phyloP scores from a whole-genome alignment of 2,329 filamentous ascomycete species.

The Leptographium wingfieldii region DNA sequence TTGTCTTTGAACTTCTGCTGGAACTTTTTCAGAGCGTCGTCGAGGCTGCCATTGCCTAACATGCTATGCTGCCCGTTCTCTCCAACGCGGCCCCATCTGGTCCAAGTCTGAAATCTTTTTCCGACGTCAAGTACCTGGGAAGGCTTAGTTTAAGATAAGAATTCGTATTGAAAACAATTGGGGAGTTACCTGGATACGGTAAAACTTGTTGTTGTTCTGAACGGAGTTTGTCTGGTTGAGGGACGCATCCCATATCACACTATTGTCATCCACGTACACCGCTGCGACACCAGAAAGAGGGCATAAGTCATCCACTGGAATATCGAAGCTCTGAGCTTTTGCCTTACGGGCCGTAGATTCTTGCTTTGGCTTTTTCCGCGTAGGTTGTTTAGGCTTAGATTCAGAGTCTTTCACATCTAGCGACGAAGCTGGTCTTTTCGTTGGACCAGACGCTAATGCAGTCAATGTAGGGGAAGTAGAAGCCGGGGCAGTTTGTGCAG shows the following conservation, averaged over 20 bases:
- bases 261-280: constrained; percentile 55
- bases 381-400: constrained; percentile 6
- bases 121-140: constrained; percentile 27
- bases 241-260: constrained; percentile 64
- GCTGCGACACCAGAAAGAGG: constrained; percentile 20
- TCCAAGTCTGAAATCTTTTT: constrained; percentile 49
- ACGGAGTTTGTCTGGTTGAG: constrained; percentile 65
- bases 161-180: neutral
- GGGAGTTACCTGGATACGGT: constrained; percentile 49
- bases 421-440: constrained; percentile 14
- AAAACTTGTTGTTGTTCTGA: constrained; percentile 75
- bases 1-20: constrained; percentile 52
- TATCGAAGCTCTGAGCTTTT: constrained; percentile 18
- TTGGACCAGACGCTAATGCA: neutral
- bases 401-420: constrained; percentile 11
- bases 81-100: constrained; percentile 69
- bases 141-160: constrained; percentile 1
- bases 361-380: constrained; percentile 10
- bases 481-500: neutral
- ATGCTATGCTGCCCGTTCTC: constrained; percentile 38
- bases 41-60: constrained; percentile 29
- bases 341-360: neutral
- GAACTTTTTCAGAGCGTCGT: constrained; percentile 35
- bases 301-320: constrained; percentile 39
- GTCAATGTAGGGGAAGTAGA: neutral